These are phyloP conservation scores for Cordyceps cateniannulata DNA, from an alignment of 2,329 filamentous ascomycete species.

Conservation along the genomic window DNA sequence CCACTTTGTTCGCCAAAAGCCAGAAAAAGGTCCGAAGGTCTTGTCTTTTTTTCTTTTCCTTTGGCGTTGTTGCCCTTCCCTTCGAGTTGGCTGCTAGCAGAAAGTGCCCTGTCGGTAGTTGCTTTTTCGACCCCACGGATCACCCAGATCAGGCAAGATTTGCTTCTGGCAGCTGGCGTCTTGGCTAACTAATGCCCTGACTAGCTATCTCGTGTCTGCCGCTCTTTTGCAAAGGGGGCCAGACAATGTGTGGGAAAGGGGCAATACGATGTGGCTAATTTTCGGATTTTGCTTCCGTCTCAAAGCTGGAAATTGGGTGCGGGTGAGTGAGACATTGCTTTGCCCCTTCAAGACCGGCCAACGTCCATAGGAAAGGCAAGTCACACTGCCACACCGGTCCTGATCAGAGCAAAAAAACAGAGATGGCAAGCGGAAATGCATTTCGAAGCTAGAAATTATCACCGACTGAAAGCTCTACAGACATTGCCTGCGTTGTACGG, in stretches of 20 bases:
- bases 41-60: neutral
- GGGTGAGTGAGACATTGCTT: slow-evolving; percentile 3
- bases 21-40: neutral
- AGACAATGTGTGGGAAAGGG: neutral
- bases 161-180: neutral
- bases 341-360: neutral
- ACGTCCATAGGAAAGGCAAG: neutral
- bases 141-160: slow-evolving; percentile 3
- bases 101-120: neutral
- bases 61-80: neutral
- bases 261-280: neutral
- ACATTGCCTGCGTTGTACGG: too few relatives aligned
- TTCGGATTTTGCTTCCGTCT: neutral
- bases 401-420: neutral
- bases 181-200: neutral
- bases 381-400: neutral
- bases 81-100: neutral
- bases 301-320: slow-evolving; percentile 5
- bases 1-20: neutral
- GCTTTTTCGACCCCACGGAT: neutral
- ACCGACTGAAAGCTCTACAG: too few relatives aligned
- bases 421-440: too few relatives aligned
- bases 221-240: neutral
- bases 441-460: too few relatives aligned
- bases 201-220: neutral